These are phyloP conservation scores for Dendrocalamus sinicus DNA, from an alignment of 176 grass and related monocot species.

Conservation along the genomic window DNA sequence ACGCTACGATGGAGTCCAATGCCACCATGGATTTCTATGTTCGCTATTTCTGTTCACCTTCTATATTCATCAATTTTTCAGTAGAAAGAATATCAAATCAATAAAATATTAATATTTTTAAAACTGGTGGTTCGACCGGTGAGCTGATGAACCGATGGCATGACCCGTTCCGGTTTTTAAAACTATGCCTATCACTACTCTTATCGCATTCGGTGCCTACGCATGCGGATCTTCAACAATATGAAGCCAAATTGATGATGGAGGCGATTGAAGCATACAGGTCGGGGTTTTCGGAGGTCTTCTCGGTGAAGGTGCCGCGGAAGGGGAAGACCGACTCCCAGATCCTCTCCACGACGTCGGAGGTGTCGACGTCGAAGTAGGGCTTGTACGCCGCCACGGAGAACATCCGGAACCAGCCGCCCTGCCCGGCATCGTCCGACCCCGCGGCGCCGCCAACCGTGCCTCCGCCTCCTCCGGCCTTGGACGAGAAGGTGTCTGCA, in stretches of 20 bases:
- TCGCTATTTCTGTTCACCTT: no score
- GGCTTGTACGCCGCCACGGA: constrained; percentile 84
- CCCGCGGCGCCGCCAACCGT: constrained; percentile 44
- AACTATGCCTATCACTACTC: neutral
- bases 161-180: no score
- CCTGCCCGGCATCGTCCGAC: constrained; percentile 62
- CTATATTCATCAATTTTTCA: no score
- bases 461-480: constrained; percentile 50
- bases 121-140: no score
- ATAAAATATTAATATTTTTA: no score
- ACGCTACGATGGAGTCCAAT: no score
- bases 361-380: constrained; percentile 90
- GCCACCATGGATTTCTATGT: no score
- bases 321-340: constrained; percentile 94
- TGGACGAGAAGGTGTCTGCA: constrained; percentile 83
- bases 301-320: constrained; percentile 89
- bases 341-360: constrained; percentile 91
- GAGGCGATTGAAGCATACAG: constrained; percentile 59
- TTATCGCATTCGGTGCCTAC: neutral
- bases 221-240: neutral
- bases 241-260: neutral
- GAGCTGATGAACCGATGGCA: no score
- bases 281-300: constrained; percentile 87
- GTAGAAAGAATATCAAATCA: no score
- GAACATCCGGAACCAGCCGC: constrained; percentile 88